Conservation (phyloP, 495 filamentous ascomycete genomes). For the Aspergillus ellipticus region DNA sequence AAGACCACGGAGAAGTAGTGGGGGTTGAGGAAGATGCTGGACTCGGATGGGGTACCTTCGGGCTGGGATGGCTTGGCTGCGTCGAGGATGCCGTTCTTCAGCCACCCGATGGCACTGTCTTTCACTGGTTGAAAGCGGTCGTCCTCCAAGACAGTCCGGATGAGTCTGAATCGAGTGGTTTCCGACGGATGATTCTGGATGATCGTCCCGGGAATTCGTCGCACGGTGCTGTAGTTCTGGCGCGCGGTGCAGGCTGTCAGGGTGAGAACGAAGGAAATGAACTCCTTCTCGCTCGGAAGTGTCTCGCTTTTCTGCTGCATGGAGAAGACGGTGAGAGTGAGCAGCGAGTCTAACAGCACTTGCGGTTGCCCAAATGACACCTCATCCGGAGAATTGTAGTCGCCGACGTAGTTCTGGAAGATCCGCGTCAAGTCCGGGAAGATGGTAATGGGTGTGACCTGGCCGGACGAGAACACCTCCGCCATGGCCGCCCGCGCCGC, state of each 20-base stretch:
- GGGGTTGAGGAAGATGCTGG: conserved; percentile 31
- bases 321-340: conserved; percentile 33
- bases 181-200: conserved; percentile 75
- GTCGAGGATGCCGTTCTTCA: conserved; percentile 76
- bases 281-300: conserved; percentile 28
- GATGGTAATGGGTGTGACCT: conserved; percentile 42
- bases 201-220: conserved; percentile 65
- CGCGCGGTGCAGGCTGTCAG: conserved; percentile 65
- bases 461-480: conserved; percentile 31
- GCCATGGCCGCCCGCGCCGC: conserved; percentile 47
- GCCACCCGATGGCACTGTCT: conserved; percentile 78
- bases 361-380: conserved; percentile 41
- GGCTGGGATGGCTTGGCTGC: conserved; percentile 25
- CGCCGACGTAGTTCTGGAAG: conserved; percentile 56
- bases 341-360: conserved; percentile 37
- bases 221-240: conserved; percentile 67
- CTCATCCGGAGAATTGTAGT: conserved; percentile 37
- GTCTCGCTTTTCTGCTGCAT: conserved; percentile 21
- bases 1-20: conserved; percentile 53
- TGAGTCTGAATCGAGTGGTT: conserved; percentile 65
- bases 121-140: conserved; percentile 68
- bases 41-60: neutral
- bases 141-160: conserved; percentile 76
- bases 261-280: conserved; percentile 48
- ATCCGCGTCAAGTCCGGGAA: conserved; percentile 64